phyloP scores from a whole-genome alignment of 345 rosid genomes.

The Lumnitzera littorea region DNA sequence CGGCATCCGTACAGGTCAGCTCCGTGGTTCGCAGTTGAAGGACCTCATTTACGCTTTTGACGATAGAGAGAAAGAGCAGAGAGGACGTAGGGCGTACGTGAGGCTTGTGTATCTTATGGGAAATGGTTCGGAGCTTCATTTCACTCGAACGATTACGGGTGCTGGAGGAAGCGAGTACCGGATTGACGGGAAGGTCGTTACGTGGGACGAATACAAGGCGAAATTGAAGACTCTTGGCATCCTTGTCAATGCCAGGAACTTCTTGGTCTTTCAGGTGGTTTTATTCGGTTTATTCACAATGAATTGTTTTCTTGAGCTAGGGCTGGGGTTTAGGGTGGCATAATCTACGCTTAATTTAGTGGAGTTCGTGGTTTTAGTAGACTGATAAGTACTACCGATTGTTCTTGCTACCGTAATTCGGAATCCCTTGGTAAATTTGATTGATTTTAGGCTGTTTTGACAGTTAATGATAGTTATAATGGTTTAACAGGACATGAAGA shows the following conservation, averaged over 20 bases:
- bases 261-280: constrained; percentile 89
- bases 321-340: background rate
- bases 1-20: constrained; percentile 93
- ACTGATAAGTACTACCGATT: no score
- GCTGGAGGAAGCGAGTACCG: constrained; percentile 89
- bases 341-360: no score
- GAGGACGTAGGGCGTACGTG: constrained; percentile 78
- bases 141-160: constrained; percentile 65
- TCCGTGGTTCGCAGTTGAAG: constrained; percentile 92
- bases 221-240: constrained; percentile 75
- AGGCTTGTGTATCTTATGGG: constrained; percentile 66
- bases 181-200: constrained; percentile 63
- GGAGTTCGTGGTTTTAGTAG: no score
- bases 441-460: no score
- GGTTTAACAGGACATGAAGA: no score
- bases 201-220: constrained; percentile 80
- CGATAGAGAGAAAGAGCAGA: constrained; percentile 88
- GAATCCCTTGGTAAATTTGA: no score
- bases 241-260: constrained; percentile 94
- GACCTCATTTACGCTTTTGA: constrained; percentile 92
- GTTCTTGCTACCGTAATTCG: no score
- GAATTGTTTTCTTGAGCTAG: background rate
- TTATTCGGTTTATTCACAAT: background rate
- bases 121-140: constrained; percentile 63
- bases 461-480: no score